Base-by-base conservation (phyloP, 2,329 filamentous ascomycete genomes). In the Arthrobotrys iridis region DNA sequence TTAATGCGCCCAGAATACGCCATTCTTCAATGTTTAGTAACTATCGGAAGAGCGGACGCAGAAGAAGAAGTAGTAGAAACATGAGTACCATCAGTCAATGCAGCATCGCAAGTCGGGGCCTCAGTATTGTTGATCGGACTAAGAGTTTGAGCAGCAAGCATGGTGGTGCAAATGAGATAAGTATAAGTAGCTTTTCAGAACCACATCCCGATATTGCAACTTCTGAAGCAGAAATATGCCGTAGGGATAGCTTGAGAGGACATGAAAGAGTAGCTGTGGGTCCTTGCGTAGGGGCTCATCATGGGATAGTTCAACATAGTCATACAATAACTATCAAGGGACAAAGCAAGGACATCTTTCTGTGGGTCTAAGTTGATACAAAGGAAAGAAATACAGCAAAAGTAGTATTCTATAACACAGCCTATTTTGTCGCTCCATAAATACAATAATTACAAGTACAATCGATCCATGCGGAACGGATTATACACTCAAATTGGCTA, bases 251-350 rank as follows among this genome's bases (percentile, higher is more conserved):
- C 11, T 59, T 68, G 4, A 35, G 33, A 2, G 35, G 59, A 11
- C n/a, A 20, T 1, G 46, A 30, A 1, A 50, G 52, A 24, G 52
- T 43, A 1, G 57, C 55, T 40, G 68, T 66, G 6, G 46, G 52
- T 37, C 22, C 68, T 10, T 66, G 33, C 30, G 55, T 40, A 4
- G 60, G 68, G 68, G 46, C 48, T 30, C 20, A 74, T 35, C n/a
- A n/a, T n/a, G n/a, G n/a, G n/a, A n/a, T n/a, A n/a, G n/a, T n/a
- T n/a, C n/a, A n/a, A n/a, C n/a, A n/a, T n/a, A n/a, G n/a, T n/a
- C n/a, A n/a, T n/a, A n/a, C n/a, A n/a, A n/a, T n/a, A n/a, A n/a
- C n/a, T n/a, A n/a, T n/a, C n/a, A n/a, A n/a, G n/a, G n/a, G n/a
- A n/a, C n/a, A n/a, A n/a, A n/a, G n/a, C n/a, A n/a, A n/a, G n/a